Evolutionary conservation across 2,329 filamentous ascomycete species (phyloP).

Genomic region (Fusarium sp.): DNA sequence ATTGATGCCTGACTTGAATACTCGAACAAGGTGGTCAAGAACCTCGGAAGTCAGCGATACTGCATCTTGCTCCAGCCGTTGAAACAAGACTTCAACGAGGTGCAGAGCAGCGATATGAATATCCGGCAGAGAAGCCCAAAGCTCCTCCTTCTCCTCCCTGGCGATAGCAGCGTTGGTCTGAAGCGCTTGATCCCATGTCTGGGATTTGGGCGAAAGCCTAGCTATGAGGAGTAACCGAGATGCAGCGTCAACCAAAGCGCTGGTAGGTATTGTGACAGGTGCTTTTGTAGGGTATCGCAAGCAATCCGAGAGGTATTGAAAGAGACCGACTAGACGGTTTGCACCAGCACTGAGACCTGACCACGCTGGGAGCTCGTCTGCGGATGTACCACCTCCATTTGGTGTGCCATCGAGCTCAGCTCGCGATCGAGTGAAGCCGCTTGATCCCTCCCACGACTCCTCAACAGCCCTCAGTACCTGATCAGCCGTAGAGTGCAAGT

Average conservation of each 20-base stretch:
- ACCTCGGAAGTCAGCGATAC: slow-evolving; percentile 71
- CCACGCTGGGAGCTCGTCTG: slow-evolving; percentile 74
- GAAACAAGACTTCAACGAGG: slow-evolving; percentile 67
- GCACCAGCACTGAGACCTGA: slow-evolving; percentile 77
- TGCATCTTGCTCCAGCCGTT: slow-evolving; percentile 67
- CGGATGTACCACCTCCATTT: slow-evolving; percentile 57
- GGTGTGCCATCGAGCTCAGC: slow-evolving; percentile 61
- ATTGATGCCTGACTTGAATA: slow-evolving; percentile 70
- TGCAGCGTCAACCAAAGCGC: slow-evolving; percentile 73
- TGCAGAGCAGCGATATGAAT: slow-evolving; percentile 78
- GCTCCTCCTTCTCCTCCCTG: slow-evolving; percentile 82
- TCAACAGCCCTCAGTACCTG: slow-evolving; percentile 80
- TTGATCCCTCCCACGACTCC: slow-evolving; percentile 82
- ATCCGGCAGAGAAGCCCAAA: slow-evolving; percentile 78
- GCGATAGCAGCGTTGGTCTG: slow-evolving; percentile 78
- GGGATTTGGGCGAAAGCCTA: slow-evolving; percentile 60
- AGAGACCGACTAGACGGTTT: slow-evolving; percentile 73
- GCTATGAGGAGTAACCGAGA: slow-evolving; percentile 76
- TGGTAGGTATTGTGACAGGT: slow-evolving; percentile 74
- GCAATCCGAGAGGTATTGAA: slow-evolving; percentile 72
- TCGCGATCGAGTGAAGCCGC: slow-evolving; percentile 58
- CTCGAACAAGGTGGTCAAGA: slow-evolving; percentile 76
- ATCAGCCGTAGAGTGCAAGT: slow-evolving; percentile 77
- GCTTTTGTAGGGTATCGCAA: slow-evolving; percentile 72
- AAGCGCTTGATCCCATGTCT: slow-evolving; percentile 61